Evolutionary conservation across 2,329 filamentous ascomycete genomes (phyloP).

Genomic region (Scedosporium apiospermum): DNA sequence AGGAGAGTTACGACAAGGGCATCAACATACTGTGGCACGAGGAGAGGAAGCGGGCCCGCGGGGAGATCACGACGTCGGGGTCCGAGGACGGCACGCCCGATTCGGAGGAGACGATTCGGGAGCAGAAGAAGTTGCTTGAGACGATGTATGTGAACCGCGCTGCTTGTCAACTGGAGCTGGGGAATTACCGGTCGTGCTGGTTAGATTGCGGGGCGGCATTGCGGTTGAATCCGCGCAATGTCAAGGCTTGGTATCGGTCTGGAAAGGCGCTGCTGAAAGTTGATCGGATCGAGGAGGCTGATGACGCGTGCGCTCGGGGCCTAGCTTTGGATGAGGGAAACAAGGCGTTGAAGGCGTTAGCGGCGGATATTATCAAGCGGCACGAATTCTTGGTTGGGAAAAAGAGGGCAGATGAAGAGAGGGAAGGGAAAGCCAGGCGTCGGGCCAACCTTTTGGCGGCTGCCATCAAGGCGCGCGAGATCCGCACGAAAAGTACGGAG

Average conservation of each 20-base stretch:
- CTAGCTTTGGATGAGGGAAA: slow-evolving; percentile 65
- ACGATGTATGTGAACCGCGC: slow-evolving; percentile 79
- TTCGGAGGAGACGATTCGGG: slow-evolving; percentile 44
- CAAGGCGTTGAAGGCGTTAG: slow-evolving; percentile 51
- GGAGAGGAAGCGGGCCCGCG: slow-evolving; percentile 43
- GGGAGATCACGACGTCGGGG: slow-evolving; percentile 18
- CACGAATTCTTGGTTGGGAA: slow-evolving; percentile 45
- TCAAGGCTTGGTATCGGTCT: slow-evolving; percentile 89
- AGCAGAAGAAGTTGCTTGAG: slow-evolving; percentile 60
- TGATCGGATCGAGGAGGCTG: slow-evolving; percentile 69
- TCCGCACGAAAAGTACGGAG: slow-evolving; percentile 56
- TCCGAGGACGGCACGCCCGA: slow-evolving; percentile 12
- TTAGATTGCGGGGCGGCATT: slow-evolving; percentile 75
- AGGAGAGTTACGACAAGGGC: slow-evolving; percentile 88
- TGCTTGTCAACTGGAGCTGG: slow-evolving; percentile 77
- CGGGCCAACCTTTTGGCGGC: slow-evolving; percentile 53
- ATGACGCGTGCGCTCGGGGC: slow-evolving; percentile 67
- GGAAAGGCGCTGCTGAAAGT: slow-evolving; percentile 69
- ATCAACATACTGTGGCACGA: slow-evolving; percentile 60
- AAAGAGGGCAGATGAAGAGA: slow-evolving; percentile 45
- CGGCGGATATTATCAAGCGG: slow-evolving; percentile 52
- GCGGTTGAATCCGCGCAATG: slow-evolving; percentile 65
- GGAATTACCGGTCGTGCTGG: slow-evolving; percentile 81
- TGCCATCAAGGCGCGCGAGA: slow-evolving; percentile 59
- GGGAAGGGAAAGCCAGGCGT: slow-evolving; percentile 42